Base-by-base conservation (phyloP, 345 rosid species). In the Citrus sp. region DNA sequence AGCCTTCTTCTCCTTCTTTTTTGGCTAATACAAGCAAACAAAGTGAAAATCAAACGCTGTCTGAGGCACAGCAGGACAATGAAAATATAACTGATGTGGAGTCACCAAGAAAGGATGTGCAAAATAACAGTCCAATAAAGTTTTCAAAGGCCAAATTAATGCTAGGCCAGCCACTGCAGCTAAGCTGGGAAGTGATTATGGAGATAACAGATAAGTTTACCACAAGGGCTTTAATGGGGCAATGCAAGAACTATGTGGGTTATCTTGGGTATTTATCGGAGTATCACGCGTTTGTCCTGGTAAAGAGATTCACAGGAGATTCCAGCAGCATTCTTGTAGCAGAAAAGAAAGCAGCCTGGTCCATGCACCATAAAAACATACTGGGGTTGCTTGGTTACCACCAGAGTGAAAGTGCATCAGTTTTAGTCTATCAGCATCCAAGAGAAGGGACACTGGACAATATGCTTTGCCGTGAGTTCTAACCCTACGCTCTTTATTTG, bases 271-370 rank as follows among this genome's bases (percentile, higher is more conserved):
- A 70, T 66, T 14, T 80, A 34, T 25, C 34, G 12, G 82, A 78
- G 27, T 12, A 28, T 19, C 34, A 65, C 9, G 49, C 71, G 9
- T 18, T 69, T 54, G 80, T 86, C 61, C 34, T 82, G 42, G 79
- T 82, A 21, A 79, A 75, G 74, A 82, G 72, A 72, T 76, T 74
- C 67, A 25, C 4, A 13, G 79, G 66, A 72, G 32, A 35, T 69
- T 68, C 58, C 21, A 9, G 6, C 16, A 7, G 58, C 78, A 64
- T 84, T 72, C 81, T 86, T 46, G 84, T 78, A 72, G 85, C 84
- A 54, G 85, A 86, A 80, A 80, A 25, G 81, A 80, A 70, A 70
- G 88, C 88, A 25, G 82, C 85, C 25, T 32, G 51, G 73, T 75
- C 61, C 54, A 67, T 84, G 73, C 73, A 70, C 46, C 88, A 84